A percentile compares a stretch with the other conserved stretches of the same genome.
phyloP scores from a whole-genome alignment of 2,329 filamentous ascomycete species.

The Aspergillus ochraceus region DNA sequence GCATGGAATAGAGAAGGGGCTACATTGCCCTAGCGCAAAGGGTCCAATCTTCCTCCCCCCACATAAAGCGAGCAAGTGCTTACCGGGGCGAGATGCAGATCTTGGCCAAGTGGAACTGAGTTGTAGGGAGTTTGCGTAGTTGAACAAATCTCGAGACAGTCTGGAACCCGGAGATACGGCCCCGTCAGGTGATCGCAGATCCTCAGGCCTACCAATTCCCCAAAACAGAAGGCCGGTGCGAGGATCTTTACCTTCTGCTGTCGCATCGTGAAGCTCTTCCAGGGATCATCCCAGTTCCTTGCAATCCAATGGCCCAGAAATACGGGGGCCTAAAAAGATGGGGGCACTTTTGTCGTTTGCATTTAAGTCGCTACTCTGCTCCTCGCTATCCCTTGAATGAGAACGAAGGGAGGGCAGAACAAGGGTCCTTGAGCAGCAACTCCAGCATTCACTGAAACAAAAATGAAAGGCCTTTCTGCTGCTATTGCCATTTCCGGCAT shows the following conservation, averaged over 20 bases:
- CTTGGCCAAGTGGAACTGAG: background rate
- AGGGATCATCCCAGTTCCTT: background rate
- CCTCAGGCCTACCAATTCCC: background rate
- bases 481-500: constrained; percentile 9
- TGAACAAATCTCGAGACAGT: too few species aligned
- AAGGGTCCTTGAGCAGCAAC: background rate
- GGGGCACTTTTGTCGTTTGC: background rate
- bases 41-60: too few species aligned
- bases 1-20: background rate
- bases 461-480: background rate
- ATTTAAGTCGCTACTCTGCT: background rate
- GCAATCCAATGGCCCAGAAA: background rate
- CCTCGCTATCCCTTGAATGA: background rate
- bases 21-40: background rate
- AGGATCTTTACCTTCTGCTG: background rate
- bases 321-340: background rate
- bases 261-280: background rate
- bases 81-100: background rate
- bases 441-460: background rate
- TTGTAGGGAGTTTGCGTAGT: background rate
- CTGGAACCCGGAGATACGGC: background rate
- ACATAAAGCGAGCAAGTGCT: background rate
- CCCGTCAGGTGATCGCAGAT: background rate
- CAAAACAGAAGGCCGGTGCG: background rate
- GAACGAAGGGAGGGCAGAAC: too few species aligned